Evolutionary conservation across 108 stramenopile genomes (phyloP).

Genomic region (Bacterosira constricta): DNA sequence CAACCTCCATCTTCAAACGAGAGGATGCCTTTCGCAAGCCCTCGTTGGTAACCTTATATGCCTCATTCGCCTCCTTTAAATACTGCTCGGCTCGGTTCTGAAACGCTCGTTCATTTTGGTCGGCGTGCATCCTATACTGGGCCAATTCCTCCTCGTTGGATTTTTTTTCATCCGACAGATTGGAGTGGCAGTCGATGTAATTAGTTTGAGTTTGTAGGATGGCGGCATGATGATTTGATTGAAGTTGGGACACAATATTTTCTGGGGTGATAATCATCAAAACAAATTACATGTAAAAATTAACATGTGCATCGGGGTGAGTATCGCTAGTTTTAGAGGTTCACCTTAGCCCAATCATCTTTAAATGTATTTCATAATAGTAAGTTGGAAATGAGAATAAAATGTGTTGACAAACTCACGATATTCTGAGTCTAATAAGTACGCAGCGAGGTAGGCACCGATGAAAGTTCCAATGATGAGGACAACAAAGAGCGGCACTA

Average conservation of each 20-base stretch:
- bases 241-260: slow-evolving; percentile 9
- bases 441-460: slow-evolving; percentile 11
- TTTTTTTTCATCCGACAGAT: slow-evolving; percentile 3
- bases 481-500: not conserved
- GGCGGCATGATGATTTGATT: not conserved
- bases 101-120: slow-evolving; percentile 6
- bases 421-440: slow-evolving; percentile 16
- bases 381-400: not conserved
- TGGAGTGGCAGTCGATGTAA: slow-evolving; percentile 1
- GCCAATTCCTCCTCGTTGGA: slow-evolving; percentile 11
- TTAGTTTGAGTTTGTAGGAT: slow-evolving; percentile 6
- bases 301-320: not conserved
- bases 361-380: not conserved
- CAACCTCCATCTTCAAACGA: not conserved
- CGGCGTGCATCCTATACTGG: slow-evolving; percentile 7
- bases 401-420: not conserved
- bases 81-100: slow-evolving; percentile 11
- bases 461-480: slow-evolving; percentile 8
- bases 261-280: not conserved
- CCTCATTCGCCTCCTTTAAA: slow-evolving; percentile 1
- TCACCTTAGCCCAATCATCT: not conserved
- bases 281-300: not conserved
- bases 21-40: slow-evolving; percentile 22
- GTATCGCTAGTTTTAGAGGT: not conserved
- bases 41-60: slow-evolving; percentile 13